Evolutionary conservation across 2,329 filamentous ascomycete genomes (phyloP), one percentile per base, ranked within the genome.

Genomic region (Arthrobotrys entomopaga): DNA sequence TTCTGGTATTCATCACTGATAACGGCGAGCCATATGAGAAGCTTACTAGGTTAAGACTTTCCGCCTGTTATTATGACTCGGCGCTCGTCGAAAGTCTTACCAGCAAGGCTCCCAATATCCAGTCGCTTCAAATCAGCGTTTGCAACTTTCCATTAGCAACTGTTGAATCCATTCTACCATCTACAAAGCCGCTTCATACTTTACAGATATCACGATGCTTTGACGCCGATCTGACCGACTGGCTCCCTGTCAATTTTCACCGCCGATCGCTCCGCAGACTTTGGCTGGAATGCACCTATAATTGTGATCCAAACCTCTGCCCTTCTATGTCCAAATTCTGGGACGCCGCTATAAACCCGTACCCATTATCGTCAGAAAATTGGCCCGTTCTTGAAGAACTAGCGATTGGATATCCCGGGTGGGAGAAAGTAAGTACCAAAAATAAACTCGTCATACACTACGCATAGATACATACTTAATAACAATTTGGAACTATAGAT

Each of bases 241-340:
- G 57, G 57, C 29, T 50, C 15, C 42, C 65, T 3, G 65, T 56
- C 1, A 61, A 61, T 29, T 19, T 22, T 13, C 38, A 59, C 40
- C 49, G 59, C 3, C 4, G 26, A 0, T 57, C 66, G 13, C 19
- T 65, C 1, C 58, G 48, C 34, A 52, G 59, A 19, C 46, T 71
- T 13, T 71, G 59, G 66, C 38, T 71, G 26, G 59, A 57, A 16
- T 71, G 59, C 46, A 48, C 52, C 4, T 20, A 50, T 6, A 40
- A 59, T 19, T 71, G 66, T 13, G 53, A 64, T 20, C 58, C 66
- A 24, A 54, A 65, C 15, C 16, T 4, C 5, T 71, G 66, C 48
- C 52, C 42, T 11, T 65, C 66, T 7, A 57, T 70, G 50, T 50
- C 58, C 1, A 58, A 54, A 3, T 46, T 70, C 16, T 58, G 60